These are phyloP conservation scores for Prunus yedoensis DNA, from an alignment of 331 rosid species.

Conservation along the genomic window DNA sequence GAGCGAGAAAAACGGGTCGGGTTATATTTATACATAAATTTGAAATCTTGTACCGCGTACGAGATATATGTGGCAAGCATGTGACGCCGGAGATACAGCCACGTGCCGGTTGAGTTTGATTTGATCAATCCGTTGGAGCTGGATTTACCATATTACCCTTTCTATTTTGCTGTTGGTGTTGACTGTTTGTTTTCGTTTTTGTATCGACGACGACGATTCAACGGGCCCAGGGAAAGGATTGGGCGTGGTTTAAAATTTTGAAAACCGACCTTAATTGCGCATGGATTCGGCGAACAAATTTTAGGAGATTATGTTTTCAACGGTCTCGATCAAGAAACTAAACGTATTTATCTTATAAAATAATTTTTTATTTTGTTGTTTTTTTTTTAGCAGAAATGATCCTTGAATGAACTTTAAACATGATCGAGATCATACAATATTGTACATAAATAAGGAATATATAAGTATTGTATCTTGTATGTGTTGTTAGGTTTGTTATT, in stretches of 20 bases:
- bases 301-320: slow-evolving; percentile 10
- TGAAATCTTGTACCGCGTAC: slow-evolving; percentile 55
- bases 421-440: no score
- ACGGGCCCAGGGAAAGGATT: neutral
- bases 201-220: neutral
- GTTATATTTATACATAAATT: slow-evolving; percentile 30
- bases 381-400: no score
- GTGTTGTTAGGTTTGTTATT: no score
- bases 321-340: neutral
- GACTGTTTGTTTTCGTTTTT: neutral
- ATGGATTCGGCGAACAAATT: neutral
- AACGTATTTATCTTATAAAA: no score
- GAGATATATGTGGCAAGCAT: slow-evolving; percentile 19
- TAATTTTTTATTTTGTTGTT: no score
- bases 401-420: no score
- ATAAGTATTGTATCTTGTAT: no score
- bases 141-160: slow-evolving; percentile 26
- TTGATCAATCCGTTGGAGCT: neutral
- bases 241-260: slow-evolving; percentile 2
- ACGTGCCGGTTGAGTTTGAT: slow-evolving; percentile 42
- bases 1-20: neutral
- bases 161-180: neutral
- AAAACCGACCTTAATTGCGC: neutral
- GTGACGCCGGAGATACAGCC: slow-evolving; percentile 51
- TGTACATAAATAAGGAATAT: no score